phyloP scores from a whole-genome alignment of 2,329 filamentous ascomycete species.

The Verticillium tricorpus region DNA sequence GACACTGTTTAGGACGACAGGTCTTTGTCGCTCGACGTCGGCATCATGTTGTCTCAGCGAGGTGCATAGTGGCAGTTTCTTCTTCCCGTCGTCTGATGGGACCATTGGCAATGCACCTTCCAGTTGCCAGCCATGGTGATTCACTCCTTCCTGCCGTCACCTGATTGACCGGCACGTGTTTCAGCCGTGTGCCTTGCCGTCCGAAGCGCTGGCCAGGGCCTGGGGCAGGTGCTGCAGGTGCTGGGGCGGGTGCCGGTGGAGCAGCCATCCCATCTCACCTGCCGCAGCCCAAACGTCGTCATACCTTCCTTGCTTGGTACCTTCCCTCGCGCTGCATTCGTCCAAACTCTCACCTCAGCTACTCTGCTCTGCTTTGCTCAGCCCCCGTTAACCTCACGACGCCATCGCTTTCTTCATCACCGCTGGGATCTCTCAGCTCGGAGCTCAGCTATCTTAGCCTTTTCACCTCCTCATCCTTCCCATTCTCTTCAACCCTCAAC shows the following conservation, averaged over 20 bases:
- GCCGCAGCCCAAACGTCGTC: background rate
- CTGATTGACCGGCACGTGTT: background rate
- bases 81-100: background rate
- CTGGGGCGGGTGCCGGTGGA: background rate
- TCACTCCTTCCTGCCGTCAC: background rate
- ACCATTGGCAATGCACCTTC: too few species aligned
- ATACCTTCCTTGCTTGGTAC: too few species aligned
- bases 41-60: background rate
- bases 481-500: background rate
- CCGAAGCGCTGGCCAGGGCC: background rate
- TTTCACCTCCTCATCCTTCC: background rate
- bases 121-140: too few species aligned
- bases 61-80: background rate
- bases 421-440: background rate
- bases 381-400: background rate
- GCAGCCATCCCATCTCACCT: background rate
- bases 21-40: background rate
- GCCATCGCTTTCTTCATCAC: background rate
- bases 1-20: background rate
- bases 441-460: background rate
- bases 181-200: background rate
- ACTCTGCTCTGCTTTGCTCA: background rate
- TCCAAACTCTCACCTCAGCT: background rate
- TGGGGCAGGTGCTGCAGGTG: too few species aligned
- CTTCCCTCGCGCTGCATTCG: too few species aligned